Conservation (phyloP, 2,329 filamentous ascomycete genomes). For the Ceratocystis albifundus region DNA sequence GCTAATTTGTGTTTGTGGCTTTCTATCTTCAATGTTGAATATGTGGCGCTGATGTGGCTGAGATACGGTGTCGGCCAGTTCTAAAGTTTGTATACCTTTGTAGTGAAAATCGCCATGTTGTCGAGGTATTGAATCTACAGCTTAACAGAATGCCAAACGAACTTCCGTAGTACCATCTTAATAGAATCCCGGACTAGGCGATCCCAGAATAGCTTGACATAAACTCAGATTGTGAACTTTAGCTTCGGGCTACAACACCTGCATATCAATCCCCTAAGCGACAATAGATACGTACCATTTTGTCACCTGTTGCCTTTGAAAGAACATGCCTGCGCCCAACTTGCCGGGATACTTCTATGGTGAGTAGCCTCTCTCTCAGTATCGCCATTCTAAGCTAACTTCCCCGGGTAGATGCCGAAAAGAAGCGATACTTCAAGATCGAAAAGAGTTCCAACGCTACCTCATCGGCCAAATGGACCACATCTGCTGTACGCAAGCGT, state of each 20-base stretch:
- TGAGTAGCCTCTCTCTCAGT: neutral
- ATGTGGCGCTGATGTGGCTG: neutral
- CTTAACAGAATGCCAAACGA: neutral
- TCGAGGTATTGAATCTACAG: neutral
- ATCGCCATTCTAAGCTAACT: neutral
- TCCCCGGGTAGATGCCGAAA: constrained; percentile 38
- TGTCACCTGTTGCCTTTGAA: neutral
- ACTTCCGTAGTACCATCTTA: neutral
- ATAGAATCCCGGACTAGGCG: neutral
- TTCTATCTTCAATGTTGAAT: too few relatives aligned
- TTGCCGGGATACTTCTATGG: constrained; percentile 17
- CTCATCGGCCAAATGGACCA: constrained; percentile 41
- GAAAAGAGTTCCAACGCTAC: constrained; percentile 46
- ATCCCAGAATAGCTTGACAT: neutral
- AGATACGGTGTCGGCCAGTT: neutral
- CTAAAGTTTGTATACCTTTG: neutral
- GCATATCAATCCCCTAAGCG: neutral
- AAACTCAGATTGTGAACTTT: neutral
- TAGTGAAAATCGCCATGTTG: neutral
- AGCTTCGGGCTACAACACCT: neutral
- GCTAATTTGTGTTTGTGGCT: too few relatives aligned
- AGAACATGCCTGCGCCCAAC: neutral
- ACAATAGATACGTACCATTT: neutral
- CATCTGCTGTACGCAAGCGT: constrained; percentile 47
- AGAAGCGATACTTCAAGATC: constrained; percentile 57